Base-by-base conservation (phyloP, 306 rosid genomes). In the Neltuma alba region DNA sequence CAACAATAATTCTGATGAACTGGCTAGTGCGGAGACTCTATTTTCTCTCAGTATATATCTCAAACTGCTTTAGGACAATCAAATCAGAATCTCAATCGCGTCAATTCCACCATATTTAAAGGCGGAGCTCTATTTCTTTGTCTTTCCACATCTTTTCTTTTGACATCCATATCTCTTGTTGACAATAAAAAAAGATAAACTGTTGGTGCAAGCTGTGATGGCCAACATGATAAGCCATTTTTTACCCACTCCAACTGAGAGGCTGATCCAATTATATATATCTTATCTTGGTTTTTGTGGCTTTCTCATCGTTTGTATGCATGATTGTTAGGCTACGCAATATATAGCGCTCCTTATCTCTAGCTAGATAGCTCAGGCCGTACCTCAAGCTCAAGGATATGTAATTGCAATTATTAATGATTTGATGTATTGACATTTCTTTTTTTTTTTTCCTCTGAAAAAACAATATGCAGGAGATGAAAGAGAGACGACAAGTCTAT, bases 161-260 rank as follows among this genome's bases (percentile, higher is more conserved):
- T n/a, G 41, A 12, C 31, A 74, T 54, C 28, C 45, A 25, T 42
- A 42, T 41, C 44, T 34, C 57, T 40, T 16, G 42, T 7, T 6
- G 76, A 5, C 0, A 67, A 34, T 61, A 23, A 28, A 62, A 67
- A 60, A 79, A 55, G 40, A 44, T 83, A 21, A 76, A 83, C 61
- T 25, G 74, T 45, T 72, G 68, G 75, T 80, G 76, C 81, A 60
- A 78, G 60, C 67, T 48, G 9, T 48, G 9, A 37, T 62, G 75
- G 76, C 81, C 47, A 57, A 80, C 77, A 80, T 76, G 76, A 76
- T 72, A 73, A 62, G 61, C 67, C 73, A 76, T 79, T 76, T 81
- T n/a, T 79, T 57, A 85, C 87, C 89, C 64, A 81, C 86, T 68
- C 42, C 81, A 33, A 33, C 70, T 57, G 68, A 48, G 72, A 48